Percentiles rank a stretch among this genome's conserved stretches.
These are phyloP conservation scores for Amaranthus palmeri DNA, from an alignment of 148 eudicot genomes.

Conservation along the genomic window DNA sequence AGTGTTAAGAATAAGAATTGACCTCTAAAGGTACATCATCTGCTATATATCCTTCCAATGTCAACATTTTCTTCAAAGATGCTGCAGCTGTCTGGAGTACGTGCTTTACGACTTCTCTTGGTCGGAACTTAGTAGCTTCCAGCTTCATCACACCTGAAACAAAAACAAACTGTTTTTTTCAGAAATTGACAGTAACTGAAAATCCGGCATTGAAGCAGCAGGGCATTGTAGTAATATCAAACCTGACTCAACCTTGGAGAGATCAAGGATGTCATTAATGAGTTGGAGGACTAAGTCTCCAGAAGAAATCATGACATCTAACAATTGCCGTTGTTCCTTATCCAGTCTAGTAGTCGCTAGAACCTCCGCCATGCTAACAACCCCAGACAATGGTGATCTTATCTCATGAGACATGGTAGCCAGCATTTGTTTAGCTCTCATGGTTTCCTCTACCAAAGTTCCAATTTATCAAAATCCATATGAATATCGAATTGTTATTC, in stretches of 20 bases:
- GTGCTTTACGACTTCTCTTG: conserved; percentile 88
- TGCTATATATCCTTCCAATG: conserved; percentile 78
- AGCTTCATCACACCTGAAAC: conserved; percentile 76
- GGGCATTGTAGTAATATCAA: conserved; percentile 9
- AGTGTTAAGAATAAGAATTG: conserved; percentile 1
- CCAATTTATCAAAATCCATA: conserved; percentile 2
- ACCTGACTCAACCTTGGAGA: conserved; percentile 97
- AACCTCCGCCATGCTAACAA: conserved; percentile 92
- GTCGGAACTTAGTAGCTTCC: conserved; percentile 93
- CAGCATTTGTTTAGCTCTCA: conserved; percentile 91
- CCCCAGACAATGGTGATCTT: conserved; percentile 87
- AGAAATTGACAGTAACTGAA: neutral
- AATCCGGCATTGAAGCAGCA: neutral
- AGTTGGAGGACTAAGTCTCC: conserved; percentile 90
- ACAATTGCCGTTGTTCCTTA: conserved; percentile 58
- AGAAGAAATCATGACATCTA: conserved; percentile 84
- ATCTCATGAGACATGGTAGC: conserved; percentile 99
- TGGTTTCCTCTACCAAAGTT: conserved; percentile 73
- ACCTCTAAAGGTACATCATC: conserved; percentile 85
- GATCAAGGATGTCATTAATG: conserved; percentile 92
- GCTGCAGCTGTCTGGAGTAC: conserved; percentile 96
- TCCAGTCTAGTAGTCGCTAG: conserved; percentile 68
- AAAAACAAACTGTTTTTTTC: neutral
- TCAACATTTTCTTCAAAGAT: conserved; percentile 66
- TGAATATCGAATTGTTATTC: conserved; percentile 8